Evolutionary conservation across 148 eudicot species (phyloP).

Genomic region (Arctostaphylos glauca): DNA sequence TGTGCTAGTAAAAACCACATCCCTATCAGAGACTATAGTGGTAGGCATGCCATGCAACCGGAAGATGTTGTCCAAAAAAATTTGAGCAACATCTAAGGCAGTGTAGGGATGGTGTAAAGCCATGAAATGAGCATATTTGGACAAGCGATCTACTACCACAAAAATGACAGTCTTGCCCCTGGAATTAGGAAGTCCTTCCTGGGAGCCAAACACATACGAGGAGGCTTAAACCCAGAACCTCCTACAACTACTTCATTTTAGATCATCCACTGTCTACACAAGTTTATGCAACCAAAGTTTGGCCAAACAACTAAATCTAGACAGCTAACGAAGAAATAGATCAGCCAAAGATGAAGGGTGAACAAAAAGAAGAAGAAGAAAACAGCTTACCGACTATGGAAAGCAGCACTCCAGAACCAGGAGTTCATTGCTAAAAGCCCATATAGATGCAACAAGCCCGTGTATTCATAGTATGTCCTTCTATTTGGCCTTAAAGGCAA

Average conservation of each 20-base stretch:
- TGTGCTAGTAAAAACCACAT: too few relatives aligned
- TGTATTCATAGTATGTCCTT: conserved; percentile 68
- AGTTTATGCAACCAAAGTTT: neutral
- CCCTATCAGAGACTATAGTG: too few relatives aligned
- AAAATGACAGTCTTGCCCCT: too few relatives aligned
- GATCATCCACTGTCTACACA: neutral
- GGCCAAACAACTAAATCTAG: neutral
- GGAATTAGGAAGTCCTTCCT: too few relatives aligned
- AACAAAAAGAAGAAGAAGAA: neutral
- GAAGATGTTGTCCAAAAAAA: too few relatives aligned
- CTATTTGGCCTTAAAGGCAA: conserved; percentile 56
- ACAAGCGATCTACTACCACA: too few relatives aligned
- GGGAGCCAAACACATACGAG: neutral
- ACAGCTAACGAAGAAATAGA: neutral
- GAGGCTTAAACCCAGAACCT: neutral
- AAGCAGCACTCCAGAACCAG: conserved; percentile 90
- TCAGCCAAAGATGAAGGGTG: neutral
- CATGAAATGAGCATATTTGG: too few relatives aligned
- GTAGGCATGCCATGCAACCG: too few relatives aligned
- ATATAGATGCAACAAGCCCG: conserved; percentile 84
- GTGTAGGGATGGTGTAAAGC: too few relatives aligned
- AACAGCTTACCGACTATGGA: conserved; percentile 70
- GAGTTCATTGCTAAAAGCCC: conserved; percentile 84
- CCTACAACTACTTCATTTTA: neutral
- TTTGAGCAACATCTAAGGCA: too few relatives aligned